Percentiles rank a stretch among this genome's conserved stretches.
phyloP scores from a whole-genome alignment of 2,329 filamentous ascomycete genomes.

The Pyricularia grisea region DNA sequence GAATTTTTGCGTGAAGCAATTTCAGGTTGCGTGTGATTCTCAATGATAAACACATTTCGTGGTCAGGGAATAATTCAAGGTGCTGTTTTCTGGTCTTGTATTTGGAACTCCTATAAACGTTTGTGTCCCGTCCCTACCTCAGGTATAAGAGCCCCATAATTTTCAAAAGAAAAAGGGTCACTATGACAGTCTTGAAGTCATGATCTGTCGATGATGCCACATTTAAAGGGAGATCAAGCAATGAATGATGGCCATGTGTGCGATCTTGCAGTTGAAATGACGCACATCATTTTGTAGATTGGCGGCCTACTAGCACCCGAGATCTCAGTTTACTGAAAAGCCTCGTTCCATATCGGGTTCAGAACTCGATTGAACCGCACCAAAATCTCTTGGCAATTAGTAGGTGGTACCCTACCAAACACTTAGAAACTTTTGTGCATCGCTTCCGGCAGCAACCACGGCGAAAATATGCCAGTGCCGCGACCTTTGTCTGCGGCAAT shows the following conservation, averaged over 20 bases:
- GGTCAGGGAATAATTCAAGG: background rate
- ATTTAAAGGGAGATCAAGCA: background rate
- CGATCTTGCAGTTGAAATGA: background rate
- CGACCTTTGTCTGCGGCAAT: too few relatives aligned
- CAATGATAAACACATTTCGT: background rate
- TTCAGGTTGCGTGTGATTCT: background rate
- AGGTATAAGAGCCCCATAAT: background rate
- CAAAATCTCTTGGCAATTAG: background rate
- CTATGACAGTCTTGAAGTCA: background rate
- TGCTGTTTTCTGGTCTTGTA: background rate
- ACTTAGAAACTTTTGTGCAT: too few relatives aligned
- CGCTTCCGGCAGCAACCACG: too few relatives aligned
- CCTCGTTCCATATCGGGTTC: background rate
- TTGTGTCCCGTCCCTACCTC: background rate
- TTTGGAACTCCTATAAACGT: background rate
- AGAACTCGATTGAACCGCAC: background rate
- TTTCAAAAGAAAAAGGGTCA: background rate
- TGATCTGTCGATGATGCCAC: background rate
- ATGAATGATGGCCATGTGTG: background rate
- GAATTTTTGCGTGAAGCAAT: background rate
- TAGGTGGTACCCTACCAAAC: too few relatives aligned
- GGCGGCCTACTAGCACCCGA: background rate
- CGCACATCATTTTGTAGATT: background rate
- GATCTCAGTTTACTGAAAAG: background rate
- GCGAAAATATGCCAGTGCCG: too few relatives aligned